These are phyloP conservation scores for Cutaneotrichosporon mucoides DNA, from an alignment of 1,284 basidiomycete genomes.

Conservation along the genomic window DNA sequence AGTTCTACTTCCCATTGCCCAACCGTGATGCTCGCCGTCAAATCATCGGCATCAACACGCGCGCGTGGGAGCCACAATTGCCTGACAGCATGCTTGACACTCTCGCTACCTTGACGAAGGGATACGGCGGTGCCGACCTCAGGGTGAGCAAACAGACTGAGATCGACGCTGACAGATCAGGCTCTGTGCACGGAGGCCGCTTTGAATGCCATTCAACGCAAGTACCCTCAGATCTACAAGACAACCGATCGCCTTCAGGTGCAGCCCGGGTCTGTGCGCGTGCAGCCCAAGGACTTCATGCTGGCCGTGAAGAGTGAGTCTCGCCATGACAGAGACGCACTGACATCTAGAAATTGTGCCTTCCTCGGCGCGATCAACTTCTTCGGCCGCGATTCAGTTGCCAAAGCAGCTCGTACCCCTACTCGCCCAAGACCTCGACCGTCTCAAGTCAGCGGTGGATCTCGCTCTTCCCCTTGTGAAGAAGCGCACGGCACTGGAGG, in stretches of 20 bases:
- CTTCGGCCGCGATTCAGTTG: conserved; percentile 77
- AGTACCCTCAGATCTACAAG: conserved; percentile 97
- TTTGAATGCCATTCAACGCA: conserved; percentile 89
- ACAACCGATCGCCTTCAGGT: conserved; percentile 80
- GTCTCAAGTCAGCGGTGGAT: conserved; percentile 65
- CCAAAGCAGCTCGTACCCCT: conserved; percentile 82
- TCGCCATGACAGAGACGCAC: neutral
- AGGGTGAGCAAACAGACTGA: conserved; percentile 44
- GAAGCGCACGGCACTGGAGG: conserved; percentile 79
- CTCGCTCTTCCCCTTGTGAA: conserved; percentile 69
- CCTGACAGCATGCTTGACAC: conserved; percentile 61
- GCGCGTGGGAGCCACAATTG: conserved; percentile 82
- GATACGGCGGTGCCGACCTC: conserved; percentile 95
- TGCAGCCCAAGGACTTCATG: conserved; percentile 93
- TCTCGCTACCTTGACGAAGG: conserved; percentile 87
- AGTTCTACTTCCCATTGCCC: conserved; percentile 97
- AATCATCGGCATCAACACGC: conserved; percentile 89
- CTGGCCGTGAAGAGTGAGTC: conserved; percentile 87
- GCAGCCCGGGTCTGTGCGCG: conserved; percentile 78
- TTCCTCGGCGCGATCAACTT: conserved; percentile 85
- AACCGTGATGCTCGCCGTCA: conserved; percentile 76
- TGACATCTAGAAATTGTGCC: conserved; percentile 73
- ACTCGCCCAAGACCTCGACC: conserved; percentile 64
- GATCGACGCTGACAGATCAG: no score
- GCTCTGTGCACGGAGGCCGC: conserved; percentile 95